Conservation (phyloP, 2,329 filamentous ascomycete species). For the Venturia carpophila region DNA sequence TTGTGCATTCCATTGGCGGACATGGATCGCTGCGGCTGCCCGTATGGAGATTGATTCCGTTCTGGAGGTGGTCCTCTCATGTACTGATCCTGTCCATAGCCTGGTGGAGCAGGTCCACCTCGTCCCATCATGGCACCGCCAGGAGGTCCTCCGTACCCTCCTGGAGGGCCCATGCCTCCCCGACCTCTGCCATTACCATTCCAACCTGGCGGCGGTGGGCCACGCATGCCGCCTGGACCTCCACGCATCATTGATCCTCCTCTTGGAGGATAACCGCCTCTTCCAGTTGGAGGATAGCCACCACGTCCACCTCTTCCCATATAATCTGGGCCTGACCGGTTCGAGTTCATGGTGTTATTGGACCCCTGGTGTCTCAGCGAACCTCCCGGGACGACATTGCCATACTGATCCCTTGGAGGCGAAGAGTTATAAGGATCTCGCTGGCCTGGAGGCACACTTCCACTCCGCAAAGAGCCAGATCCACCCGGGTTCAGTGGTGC, state of each 20-base stretch:
- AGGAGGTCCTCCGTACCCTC: neutral
- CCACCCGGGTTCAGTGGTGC: constrained; percentile 61
- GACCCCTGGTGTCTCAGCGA: constrained; percentile 41
- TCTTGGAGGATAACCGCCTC: constrained; percentile 28
- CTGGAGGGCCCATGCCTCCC: constrained; percentile 25
- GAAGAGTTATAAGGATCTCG: constrained; percentile 30
- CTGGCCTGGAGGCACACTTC: neutral
- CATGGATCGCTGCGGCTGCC: constrained; percentile 31
- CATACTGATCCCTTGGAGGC: constrained; percentile 43
- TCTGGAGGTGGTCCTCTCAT: constrained; percentile 38
- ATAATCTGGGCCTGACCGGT: constrained; percentile 27
- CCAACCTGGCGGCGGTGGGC: constrained; percentile 33
- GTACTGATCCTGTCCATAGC: constrained; percentile 29
- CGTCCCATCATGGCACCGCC: constrained; percentile 23
- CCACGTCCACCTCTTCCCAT: constrained; percentile 32
- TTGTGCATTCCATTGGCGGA: constrained; percentile 32
- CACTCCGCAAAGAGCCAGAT: constrained; percentile 13
- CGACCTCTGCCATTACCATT: constrained; percentile 26
- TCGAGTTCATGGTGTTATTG: constrained; percentile 38
- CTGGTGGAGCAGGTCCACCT: constrained; percentile 24
- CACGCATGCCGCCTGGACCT: constrained; percentile 25
- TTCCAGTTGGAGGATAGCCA: constrained; percentile 26
- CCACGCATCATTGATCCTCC: constrained; percentile 30
- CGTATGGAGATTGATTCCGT: constrained; percentile 32
- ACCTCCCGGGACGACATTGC: constrained; percentile 46